Percentiles rank a stretch among this genome's conserved stretches.
These are phyloP conservation scores for Yamadazyma friedrichii DNA, from an alignment of 1,139 yeast species.

Conservation along the genomic window DNA sequence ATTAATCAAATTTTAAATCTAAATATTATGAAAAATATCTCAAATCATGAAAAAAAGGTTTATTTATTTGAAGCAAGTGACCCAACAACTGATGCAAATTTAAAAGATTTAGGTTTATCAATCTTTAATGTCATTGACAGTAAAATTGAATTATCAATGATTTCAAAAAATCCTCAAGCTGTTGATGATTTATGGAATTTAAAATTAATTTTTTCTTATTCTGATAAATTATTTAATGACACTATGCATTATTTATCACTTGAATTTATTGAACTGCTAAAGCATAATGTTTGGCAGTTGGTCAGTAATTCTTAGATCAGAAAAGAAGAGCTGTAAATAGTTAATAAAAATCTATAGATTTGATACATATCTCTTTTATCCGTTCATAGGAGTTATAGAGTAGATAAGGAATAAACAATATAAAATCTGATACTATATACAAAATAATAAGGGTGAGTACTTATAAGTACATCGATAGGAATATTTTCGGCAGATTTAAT, in stretches of 20 bases:
- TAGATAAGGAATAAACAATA: no score
- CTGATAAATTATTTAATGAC: constrained; percentile 40
- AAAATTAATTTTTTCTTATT: constrained; percentile 60
- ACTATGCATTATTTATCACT: constrained; percentile 41
- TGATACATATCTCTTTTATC: no score
- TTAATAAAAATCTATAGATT: no score
- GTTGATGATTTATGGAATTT: constrained; percentile 68
- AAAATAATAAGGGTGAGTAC: no score
- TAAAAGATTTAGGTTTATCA: constrained; percentile 25
- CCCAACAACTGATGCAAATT: constrained; percentile 15
- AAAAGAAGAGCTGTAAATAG: neutral
- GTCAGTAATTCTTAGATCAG: constrained; percentile 1
- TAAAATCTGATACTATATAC: no score
- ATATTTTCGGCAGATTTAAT: no score
- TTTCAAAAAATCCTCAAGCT: constrained; percentile 43
- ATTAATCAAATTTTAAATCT: constrained; percentile 21
- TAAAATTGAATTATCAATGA: constrained; percentile 48
- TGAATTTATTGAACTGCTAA: constrained; percentile 52
- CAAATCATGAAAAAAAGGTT: constrained; percentile 34
- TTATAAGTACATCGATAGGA: no score
- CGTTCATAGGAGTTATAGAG: no score
- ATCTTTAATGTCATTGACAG: constrained; percentile 54
- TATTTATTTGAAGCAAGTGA: constrained; percentile 30
- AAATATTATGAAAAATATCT: constrained; percentile 23
- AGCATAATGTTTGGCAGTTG: constrained; percentile 41